Evolutionary conservation across 805 yeast species (phyloP), one percentile per base, ranked within the genome.

Genomic region (Starmerella vaccinii): DNA sequence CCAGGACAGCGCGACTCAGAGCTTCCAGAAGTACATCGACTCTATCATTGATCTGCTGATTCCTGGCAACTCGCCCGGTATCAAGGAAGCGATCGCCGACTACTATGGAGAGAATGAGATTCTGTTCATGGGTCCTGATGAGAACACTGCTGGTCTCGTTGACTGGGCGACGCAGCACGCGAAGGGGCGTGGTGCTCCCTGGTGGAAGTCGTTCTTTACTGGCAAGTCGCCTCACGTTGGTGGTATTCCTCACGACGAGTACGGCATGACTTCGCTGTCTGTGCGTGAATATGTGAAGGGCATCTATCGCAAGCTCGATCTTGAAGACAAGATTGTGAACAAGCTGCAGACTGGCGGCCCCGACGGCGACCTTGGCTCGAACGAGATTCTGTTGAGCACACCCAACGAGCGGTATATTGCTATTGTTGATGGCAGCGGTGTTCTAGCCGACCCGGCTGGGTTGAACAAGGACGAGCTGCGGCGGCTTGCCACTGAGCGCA

Each of bases 321-420:
- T 90, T 53, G 67, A 71, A 34, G 77, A 81, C 57, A 69, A 76
- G 23, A 68, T 70, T 35, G 76, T 90, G 53, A 75, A 74, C 61
- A 90, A 92, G 70, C 73, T 92, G 63, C 98, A 90, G 72, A 92
- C 97, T 49, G 98, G 97, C 70, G 98, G 98, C 42, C 97, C 97
- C 57, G 97, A 92, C 68, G 98, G 98, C 63, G 98, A 90, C 69
- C 74, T 90, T 59, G 98, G 98, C 27, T 84, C 95, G 23, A 92
- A 90, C 67, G 98, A 90, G 71, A 92, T 90, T 61, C 73, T 86
- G 59, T 75, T 90, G 53, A 87, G 97, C 1, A 58, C 63, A 0
- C 57, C 59, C 19, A 77, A 80, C 53, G 98, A 90, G 71, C 75
- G 71, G 44, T 92, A 92, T 64, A 82, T 88, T 58, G 95, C 86